Evolutionary conservation across 495 filamentous ascomycete species (phyloP), one percentile per base, ranked within the genome.

Genomic region (Penicillium cataractarum): DNA sequence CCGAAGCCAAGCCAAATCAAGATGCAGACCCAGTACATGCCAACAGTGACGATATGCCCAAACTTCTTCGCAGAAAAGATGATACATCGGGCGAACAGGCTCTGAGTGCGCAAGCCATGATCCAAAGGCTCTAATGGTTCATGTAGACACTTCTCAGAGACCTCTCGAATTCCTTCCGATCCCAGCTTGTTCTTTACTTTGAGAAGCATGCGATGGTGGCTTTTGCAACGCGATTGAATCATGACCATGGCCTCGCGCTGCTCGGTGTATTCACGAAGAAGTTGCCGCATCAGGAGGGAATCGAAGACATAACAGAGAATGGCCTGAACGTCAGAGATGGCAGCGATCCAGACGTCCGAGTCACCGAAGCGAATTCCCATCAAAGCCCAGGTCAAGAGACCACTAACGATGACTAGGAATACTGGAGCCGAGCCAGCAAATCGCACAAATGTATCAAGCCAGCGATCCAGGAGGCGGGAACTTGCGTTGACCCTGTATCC

Each of bases 221-320:
- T 76, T 22, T 39, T 48, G 32, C 57, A 65, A 1, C 76, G 72
- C 21, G 76, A 79, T 46, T 72, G 58, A 24, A 77, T 67, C 31
- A 72, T 60, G 12, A 59, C 72, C 31, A 71, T 62, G 12, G 59
- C 69, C 12, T 54, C 61, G 29, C 69, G 61, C 37, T 72, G 65
- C 13, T 68, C 59, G 17, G 70, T 57, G n/a, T 71, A 69, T 50
- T 58, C 69, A 29, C 76, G 75, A 37, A 74, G 63, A 40, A 74
- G 71, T 61, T 79, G 76, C 24, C 76, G 65, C 65, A 76, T 74
- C 32, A 79, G 68, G 44, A 79, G 62, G 17, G 75, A 77, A 42
- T 77, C 76, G 26, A 73, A 76, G 3, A 75, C 61, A 56, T 79
- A 79, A 35, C 74, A 71, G 24, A 76, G 49, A 37, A 79, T 76